These are phyloP conservation scores for Golubevia pallescens DNA, from an alignment of 1,284 basidiomycete species.

Conservation along the genomic window DNA sequence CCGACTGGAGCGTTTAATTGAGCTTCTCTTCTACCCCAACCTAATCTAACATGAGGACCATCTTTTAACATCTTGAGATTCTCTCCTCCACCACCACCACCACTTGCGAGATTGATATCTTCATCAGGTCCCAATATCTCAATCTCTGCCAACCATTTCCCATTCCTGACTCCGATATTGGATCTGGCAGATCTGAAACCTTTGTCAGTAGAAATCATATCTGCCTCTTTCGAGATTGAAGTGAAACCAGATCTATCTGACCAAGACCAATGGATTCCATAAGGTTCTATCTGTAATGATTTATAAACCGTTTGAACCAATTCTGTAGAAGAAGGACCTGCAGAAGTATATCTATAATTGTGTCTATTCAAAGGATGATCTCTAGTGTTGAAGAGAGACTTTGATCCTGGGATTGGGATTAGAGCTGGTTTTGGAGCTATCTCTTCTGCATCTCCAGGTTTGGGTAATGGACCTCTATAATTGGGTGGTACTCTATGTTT, in stretches of 20 bases:
- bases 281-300: conserved; percentile 38
- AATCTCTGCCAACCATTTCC: conserved; percentile 57
- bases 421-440: conserved; percentile 36
- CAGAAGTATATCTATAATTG: conserved; percentile 52
- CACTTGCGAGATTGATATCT: conserved; percentile 11
- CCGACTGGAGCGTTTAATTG: conserved; percentile 90
- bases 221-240: conserved; percentile 42
- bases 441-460: conserved; percentile 37
- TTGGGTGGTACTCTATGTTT: conserved; percentile 24
- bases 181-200: conserved; percentile 51
- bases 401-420: conserved; percentile 14
- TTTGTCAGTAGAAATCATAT: conserved; percentile 39
- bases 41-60: conserved; percentile 84
- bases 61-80: conserved; percentile 50
- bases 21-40: conserved; percentile 90
- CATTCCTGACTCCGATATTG: conserved; percentile 54
- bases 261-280: conserved; percentile 56
- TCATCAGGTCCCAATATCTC: conserved; percentile 47
- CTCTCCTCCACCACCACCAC: conserved; percentile 46
- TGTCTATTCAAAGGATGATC: conserved; percentile 52
- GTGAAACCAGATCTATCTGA: conserved; percentile 53
- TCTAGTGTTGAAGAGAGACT: conserved; percentile 24
- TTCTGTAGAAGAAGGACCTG: conserved; percentile 40
- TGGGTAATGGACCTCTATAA: conserved; percentile 43
- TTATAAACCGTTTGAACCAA: conserved; percentile 46